phyloP scores from a whole-genome alignment of 192 early-diverging fungal species.

The Podila horticola region DNA sequence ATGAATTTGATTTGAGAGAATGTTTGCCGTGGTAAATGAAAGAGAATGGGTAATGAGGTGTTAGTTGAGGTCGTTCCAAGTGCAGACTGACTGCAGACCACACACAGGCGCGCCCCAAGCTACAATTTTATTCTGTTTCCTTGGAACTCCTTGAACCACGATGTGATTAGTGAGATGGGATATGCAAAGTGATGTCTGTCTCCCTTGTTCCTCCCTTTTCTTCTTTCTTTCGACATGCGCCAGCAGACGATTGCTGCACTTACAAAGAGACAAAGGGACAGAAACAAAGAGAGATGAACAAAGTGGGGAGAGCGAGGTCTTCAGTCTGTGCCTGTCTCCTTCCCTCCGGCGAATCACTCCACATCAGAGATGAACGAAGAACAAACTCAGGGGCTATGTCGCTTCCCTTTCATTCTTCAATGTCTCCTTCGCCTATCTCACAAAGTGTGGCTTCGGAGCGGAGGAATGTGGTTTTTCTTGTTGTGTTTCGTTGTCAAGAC shows the following conservation, averaged over 20 bases:
- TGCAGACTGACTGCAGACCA: too few relatives aligned
- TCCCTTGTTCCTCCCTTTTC: neutral
- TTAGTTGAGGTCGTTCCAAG: too few relatives aligned
- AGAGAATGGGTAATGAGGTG: neutral
- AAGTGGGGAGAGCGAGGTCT: too few relatives aligned
- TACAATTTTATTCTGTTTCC: too few relatives aligned
- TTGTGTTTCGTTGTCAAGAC: neutral
- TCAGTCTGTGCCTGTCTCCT: neutral
- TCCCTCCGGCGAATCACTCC: neutral
- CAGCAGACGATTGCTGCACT: neutral
- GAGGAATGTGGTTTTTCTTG: neutral
- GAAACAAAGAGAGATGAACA: neutral
- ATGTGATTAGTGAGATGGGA: too few relatives aligned
- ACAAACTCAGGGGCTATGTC: neutral
- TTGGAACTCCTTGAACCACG: too few relatives aligned
- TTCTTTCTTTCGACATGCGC: neutral
- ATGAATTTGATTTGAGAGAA: neutral
- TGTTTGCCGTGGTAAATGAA: neutral
- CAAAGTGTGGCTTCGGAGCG: too few relatives aligned
- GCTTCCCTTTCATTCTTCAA: neutral
- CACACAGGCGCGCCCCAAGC: too few relatives aligned
- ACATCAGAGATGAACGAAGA: too few relatives aligned
- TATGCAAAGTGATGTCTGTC: too few relatives aligned
- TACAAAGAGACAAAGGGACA: neutral
- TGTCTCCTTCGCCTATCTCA: neutral